Evolutionary conservation across 148 eudicot genomes (phyloP).

Genomic region (Rhododendron molle): DNA sequence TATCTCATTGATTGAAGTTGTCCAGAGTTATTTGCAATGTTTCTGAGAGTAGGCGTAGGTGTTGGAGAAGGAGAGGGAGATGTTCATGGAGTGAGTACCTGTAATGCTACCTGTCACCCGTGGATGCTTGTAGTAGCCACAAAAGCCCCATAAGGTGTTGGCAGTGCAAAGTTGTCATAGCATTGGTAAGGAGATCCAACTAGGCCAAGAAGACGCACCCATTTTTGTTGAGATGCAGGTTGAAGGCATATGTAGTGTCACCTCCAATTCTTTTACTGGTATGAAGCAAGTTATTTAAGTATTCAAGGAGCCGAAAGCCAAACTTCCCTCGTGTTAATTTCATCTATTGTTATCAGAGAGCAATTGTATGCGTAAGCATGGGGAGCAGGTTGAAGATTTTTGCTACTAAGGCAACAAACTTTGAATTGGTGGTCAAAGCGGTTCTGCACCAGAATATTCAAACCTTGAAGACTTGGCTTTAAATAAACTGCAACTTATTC

Average conservation of each 20-base stretch:
- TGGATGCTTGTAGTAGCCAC: not conserved
- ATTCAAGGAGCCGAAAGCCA: not conserved
- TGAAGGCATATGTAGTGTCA: not conserved
- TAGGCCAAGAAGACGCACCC: not conserved
- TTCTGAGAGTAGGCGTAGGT: not conserved
- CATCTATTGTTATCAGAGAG: not conserved
- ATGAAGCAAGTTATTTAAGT: not conserved
- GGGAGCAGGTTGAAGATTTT: not conserved
- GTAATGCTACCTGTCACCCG: not conserved
- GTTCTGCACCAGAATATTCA: not conserved
- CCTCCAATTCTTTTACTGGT: not conserved
- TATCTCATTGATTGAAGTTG: not conserved
- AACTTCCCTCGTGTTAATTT: not conserved
- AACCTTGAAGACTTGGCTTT: not conserved
- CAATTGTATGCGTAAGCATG: not conserved
- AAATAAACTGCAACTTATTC: not conserved
- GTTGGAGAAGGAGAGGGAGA: not conserved
- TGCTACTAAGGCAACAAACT: not conserved
- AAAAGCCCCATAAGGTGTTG: not conserved
- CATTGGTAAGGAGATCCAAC: not conserved
- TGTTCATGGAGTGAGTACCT: not conserved
- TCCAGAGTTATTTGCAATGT: not conserved
- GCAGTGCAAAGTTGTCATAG: not conserved
- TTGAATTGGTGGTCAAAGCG: not conserved
- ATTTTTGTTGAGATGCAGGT: not conserved